Conservation (phyloP, 768 basidiomycete species). For the Tylopilus intermedius region DNA sequence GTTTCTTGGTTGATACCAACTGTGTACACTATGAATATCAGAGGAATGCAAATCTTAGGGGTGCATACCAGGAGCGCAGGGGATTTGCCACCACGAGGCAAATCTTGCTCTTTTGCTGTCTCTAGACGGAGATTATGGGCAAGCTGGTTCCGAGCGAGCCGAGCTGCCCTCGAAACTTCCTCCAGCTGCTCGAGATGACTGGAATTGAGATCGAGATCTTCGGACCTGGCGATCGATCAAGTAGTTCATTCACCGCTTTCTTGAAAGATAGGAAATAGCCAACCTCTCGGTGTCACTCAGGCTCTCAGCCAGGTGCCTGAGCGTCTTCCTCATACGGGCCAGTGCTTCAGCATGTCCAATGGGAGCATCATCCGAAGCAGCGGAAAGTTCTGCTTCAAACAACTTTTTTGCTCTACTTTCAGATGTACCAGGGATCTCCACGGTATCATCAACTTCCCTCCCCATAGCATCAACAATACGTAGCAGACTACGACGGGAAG, state of each 20-base stretch:
- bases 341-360: constrained; percentile 48
- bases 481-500: constrained; percentile 37
- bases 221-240: constrained; percentile 32
- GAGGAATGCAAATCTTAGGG: background rate
- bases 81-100: constrained; percentile 33
- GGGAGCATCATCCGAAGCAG: constrained; percentile 19
- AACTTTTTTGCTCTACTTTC: constrained; percentile 14
- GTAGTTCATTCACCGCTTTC: constrained; percentile 4
- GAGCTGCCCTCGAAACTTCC: constrained; percentile 48
- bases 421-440: constrained; percentile 31
- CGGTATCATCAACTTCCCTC: constrained; percentile 42
- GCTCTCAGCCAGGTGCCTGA: constrained; percentile 52
- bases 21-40: constrained; percentile 14
- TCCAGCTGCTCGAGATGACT: constrained; percentile 48
- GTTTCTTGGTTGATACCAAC: constrained; percentile 15
- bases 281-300: constrained; percentile 59
- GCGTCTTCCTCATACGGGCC: constrained; percentile 50
- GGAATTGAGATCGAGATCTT: constrained; percentile 36
- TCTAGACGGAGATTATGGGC: constrained; percentile 39
- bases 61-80: constrained; percentile 36
- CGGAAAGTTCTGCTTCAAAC: constrained; percentile 19
- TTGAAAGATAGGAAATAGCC: constrained; percentile 1
- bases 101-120: constrained; percentile 32
- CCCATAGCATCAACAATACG: constrained; percentile 71
- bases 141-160: constrained; percentile 45